Conservation (phyloP, 305 asterid genomes). For the Fraxinus albicans region DNA sequence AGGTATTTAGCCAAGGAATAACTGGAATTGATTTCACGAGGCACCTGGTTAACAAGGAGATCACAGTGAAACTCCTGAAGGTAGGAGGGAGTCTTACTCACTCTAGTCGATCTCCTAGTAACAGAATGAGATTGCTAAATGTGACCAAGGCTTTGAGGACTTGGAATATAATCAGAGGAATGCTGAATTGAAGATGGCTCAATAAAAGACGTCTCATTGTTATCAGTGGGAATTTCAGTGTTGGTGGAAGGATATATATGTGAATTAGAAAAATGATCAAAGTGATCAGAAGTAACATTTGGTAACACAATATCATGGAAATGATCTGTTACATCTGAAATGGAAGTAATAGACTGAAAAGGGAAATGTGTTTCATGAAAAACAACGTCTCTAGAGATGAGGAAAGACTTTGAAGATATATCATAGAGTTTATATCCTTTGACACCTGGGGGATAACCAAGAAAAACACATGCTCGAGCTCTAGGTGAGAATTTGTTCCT, state of each 20-base stretch:
- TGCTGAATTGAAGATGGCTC: neutral
- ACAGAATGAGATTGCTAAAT: too few relatives aligned
- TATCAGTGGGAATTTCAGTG: neutral
- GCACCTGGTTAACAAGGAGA: too few relatives aligned
- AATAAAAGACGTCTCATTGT: too few relatives aligned
- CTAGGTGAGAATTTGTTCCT: neutral
- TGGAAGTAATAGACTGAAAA: neutral
- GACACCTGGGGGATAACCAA: neutral
- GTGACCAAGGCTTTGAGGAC: too few relatives aligned
- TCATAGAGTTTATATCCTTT: neutral
- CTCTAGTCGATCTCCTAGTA: too few relatives aligned
- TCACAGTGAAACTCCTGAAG: too few relatives aligned
- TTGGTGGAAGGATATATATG: fast-evolving
- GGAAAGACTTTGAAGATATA: neutral
- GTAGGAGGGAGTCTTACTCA: too few relatives aligned
- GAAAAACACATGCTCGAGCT: neutral
- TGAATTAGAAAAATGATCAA: neutral
- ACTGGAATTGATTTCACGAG: too few relatives aligned
- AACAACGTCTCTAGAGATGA: neutral
- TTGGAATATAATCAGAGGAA: too few relatives aligned
- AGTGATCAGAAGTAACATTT: too few relatives aligned
- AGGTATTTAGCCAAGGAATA: too few relatives aligned
- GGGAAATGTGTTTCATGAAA: neutral
- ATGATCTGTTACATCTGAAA: neutral
- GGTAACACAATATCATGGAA: neutral